Evolutionary conservation across 805 yeast species (phyloP), one percentile per base, ranked within the genome.

Genomic region (Ogataea minuta): DNA sequence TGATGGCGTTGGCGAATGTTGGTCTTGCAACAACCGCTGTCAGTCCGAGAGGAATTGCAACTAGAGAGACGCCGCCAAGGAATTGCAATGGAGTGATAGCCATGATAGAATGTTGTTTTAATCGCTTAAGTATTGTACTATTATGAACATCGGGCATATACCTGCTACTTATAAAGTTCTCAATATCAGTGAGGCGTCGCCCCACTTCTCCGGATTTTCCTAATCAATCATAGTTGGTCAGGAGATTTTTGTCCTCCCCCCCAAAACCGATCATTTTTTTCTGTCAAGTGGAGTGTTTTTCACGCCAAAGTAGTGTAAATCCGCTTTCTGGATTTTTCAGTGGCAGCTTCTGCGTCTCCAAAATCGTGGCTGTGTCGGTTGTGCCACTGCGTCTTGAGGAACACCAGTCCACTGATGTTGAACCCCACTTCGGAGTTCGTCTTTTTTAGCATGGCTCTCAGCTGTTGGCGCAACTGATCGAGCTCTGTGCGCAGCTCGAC

Each of bases 331-430:
- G 83, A 73, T 23, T 62, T 63, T 48, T 74, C 73, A 11, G 42
- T 40, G n/a, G 17, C 46, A 44, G 79, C 83, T 20, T 67, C 68
- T 34, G 77, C 85, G 52, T 86, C 96, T 32, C 77, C 72, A 54
- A 79, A 89, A 56, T 83, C 88, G 23, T 75, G 70, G 50, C 74
- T 79, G 57, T 91, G 98, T 29, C 70, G 72, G 56, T 81, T 62
- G 43, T 78, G 77, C 96, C 96, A 90, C 60, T 84, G 88, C 30
- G 72, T 76, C 56, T 79, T 81, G 44, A 85, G 62, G 52, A 77
- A 84, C 50, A 74, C 77, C 59, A 93, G 68, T 4, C 96, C 97
- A 45, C 85, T 90, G 13, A 87, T 69, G 55, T 93, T 93, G 67
- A 74, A 81, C 8, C 97, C 98, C 31, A 93, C 69, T 43, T 76